Evolutionary conservation across 148 eudicot species (phyloP), one percentile per base, ranked within the genome.

Genomic region (Rhododendron molle): DNA sequence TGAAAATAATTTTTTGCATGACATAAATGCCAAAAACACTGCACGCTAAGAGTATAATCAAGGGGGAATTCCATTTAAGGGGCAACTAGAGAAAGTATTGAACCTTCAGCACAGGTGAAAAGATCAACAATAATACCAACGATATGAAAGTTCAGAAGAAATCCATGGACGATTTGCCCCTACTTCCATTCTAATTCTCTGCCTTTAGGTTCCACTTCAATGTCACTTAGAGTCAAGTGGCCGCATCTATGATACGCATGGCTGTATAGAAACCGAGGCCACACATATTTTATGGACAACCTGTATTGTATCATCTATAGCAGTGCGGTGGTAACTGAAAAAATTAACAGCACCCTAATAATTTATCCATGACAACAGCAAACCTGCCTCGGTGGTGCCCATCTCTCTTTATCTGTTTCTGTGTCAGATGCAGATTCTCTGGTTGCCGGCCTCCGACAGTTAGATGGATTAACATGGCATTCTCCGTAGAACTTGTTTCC

Each of bases 401-500:
- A 92, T 86, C 85, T 91, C 83, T 86, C 54, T 88, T 80, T 81
- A 77, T 92, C 90, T 4, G 94, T 83, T 86, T 91, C 93, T 65
- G 94, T 91, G 78, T 92, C 94, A 52, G 84, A 49, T 77, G 94
- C 94, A 38, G 94, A 91, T 89, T 92, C 94, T 85, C 86, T 89
- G 67, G 85, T 89, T 52, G 94, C 93, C 67, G 94, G 94, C 89
- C 83, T 91, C 86, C 47, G 28, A 85, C 92, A 92, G 30, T 77
- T 38, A 16, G 87, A 78, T 49, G 85, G 58, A 47, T 76, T 87
- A 69, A 32, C 86, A 79, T 34, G 84, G 90, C 93, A 92, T 85
- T 91, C 94, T 85, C 93, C 94, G 65, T 89, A 92, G 82, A 91
- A 91, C 81, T 91, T 92, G 87, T 91, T 91, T 30, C 94, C 91